Conservation (phyloP, 2,329 filamentous ascomycete species). For the Capronia coronata region DNA sequence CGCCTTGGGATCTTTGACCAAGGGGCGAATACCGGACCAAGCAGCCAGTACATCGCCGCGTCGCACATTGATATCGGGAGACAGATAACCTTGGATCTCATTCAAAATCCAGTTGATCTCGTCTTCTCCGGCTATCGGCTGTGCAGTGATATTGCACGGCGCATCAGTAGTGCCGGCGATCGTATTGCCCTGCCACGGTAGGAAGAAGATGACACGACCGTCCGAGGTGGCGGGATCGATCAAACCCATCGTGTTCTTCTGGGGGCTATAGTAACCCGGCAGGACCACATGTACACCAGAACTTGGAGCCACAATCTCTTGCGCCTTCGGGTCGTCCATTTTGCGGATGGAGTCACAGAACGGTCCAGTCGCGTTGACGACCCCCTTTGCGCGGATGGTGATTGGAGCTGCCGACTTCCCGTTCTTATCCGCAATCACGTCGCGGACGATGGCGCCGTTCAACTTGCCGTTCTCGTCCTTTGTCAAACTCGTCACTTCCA, state of each 20-base stretch:
- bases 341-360: slow-evolving; percentile 82
- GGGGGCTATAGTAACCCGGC: slow-evolving; percentile 77
- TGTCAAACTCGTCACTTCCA: slow-evolving; percentile 69
- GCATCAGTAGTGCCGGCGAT: slow-evolving; percentile 85
- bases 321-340: slow-evolving; percentile 65
- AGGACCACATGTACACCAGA: slow-evolving; percentile 82
- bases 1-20: slow-evolving; percentile 80
- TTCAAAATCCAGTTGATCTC: slow-evolving; percentile 84
- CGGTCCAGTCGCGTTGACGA: slow-evolving; percentile 84
- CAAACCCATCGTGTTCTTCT: slow-evolving; percentile 66
- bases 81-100: slow-evolving; percentile 74
- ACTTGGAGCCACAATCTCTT: slow-evolving; percentile 76
- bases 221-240: slow-evolving; percentile 83
- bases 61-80: slow-evolving; percentile 76
- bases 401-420: slow-evolving; percentile 53
- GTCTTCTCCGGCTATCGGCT: slow-evolving; percentile 72
- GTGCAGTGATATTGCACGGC: slow-evolving; percentile 62
- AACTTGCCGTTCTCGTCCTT: slow-evolving; percentile 68
- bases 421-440: slow-evolving; percentile 60
- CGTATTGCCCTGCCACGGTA: slow-evolving; percentile 88
- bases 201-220: slow-evolving; percentile 85
- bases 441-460: slow-evolving; percentile 66
- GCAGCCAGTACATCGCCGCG: slow-evolving; percentile 82
- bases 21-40: slow-evolving; percentile 80
- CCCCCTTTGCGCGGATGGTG: slow-evolving; percentile 66